phyloP scores from a whole-genome alignment of 2,329 filamentous ascomycete species.

The Alternaria triticina region DNA sequence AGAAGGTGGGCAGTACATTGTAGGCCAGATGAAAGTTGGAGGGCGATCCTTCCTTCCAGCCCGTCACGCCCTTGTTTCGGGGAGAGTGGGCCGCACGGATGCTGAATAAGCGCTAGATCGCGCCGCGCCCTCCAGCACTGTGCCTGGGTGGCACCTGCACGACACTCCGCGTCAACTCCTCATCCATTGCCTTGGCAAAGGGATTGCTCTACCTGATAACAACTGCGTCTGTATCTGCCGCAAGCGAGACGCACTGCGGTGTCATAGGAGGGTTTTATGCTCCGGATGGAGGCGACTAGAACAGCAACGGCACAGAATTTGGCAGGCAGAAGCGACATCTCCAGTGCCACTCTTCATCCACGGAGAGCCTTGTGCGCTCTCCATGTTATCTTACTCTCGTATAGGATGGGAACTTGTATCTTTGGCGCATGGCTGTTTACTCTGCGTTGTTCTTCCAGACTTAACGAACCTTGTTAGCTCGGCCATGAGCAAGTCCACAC shows the following conservation, averaged over 20 bases:
- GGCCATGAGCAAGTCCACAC: background rate
- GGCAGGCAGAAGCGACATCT: background rate
- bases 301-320: background rate
- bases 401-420: background rate
- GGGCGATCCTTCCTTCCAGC: background rate
- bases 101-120: background rate
- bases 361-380: background rate
- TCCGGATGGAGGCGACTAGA: background rate
- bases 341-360: background rate
- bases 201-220: background rate
- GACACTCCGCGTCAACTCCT: background rate
- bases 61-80: background rate
- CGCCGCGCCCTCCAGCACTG: background rate
- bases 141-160: background rate
- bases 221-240: background rate
- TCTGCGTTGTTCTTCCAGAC: background rate
- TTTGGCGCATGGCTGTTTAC: background rate
- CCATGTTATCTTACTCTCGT: background rate
- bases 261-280: background rate
- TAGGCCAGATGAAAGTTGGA: background rate
- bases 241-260: background rate
- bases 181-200: background rate
- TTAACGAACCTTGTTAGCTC: no score
- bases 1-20: background rate
- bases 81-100: background rate